Evolutionary conservation across 352 stramenopile genomes (phyloP), one percentile per base, ranked within the genome.

Genomic region (Phytopythium vexans): DNA sequence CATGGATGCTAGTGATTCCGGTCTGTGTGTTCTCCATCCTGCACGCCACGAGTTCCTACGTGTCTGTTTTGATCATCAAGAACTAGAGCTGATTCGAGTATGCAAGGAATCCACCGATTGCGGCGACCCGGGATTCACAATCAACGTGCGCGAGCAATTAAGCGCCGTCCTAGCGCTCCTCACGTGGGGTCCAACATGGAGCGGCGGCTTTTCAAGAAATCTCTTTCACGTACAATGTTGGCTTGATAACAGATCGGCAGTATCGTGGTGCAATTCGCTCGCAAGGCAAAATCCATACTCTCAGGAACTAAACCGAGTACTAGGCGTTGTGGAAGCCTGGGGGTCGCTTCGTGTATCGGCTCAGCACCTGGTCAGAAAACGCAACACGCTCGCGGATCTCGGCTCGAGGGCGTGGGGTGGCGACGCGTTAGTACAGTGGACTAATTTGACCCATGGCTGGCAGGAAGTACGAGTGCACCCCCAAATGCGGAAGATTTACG

Each of bases 131-230:
- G 10, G 12, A 32, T n/a, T 57, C 32, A 51, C 41, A 4, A 57
- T 57, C 35, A 57, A 57, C 10, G 16, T 57, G 4, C n/a, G 51
- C 0, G 41, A 56, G 31, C 50, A 56, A n/a, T 42, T 56, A 1
- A 39, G 16, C 1, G 50, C 41, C 1, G 44, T 49, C 1, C 27
- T 53, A 7, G 53, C 44, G 7, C 4, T 54, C 3, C 5, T 60
- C 4, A 40, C 36, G 31, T 60, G 21, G 53, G 37, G 44, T 8
- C 4, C 38, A 7, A 32, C 34, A 9, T 60, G 31, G 36, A 6
- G 27, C 1, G 10, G 16, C n/a, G 15, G 16, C 1, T 8, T 37
- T 2, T 3, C 31, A 3, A 53, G 16, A 11, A 32, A 33, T 3
- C 36, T 60, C 3, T 49, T 39, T 0, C 44, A 60, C 44, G 31